These are phyloP conservation scores for Trichosphaerium sp. DNA, from an alignment of 78 protist genomes.

Conservation along the genomic window DNA sequence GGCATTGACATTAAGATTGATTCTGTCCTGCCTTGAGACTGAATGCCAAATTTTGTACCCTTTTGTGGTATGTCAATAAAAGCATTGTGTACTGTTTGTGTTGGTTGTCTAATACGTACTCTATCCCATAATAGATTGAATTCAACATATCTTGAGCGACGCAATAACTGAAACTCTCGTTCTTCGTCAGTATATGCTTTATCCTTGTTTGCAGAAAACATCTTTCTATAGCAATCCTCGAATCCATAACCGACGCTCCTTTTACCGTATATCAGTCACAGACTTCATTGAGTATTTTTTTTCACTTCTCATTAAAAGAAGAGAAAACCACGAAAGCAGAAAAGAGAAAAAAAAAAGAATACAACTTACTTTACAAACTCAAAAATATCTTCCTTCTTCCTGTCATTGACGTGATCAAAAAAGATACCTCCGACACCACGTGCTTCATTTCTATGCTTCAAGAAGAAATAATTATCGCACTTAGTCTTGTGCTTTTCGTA, in stretches of 20 bases:
- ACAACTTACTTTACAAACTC: conserved; percentile 10
- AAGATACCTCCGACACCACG: conserved; percentile 59
- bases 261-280: too few species aligned
- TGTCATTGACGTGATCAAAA: conserved; percentile 41
- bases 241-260: conserved; percentile 43
- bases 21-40: conserved; percentile 50
- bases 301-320: too few species aligned
- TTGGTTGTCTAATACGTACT: neutral
- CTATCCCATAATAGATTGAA: conserved; percentile 56
- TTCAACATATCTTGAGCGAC: conserved; percentile 56
- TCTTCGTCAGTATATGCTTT: neutral
- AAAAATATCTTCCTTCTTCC: conserved; percentile 6
- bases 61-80: neutral
- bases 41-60: conserved; percentile 54
- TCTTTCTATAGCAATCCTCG: conserved; percentile 12
- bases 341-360: too few species aligned
- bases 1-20: conserved; percentile 65
- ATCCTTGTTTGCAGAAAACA: neutral
- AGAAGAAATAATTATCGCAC: conserved; percentile 41
- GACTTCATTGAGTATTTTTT: too few species aligned
- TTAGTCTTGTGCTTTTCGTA: conserved; percentile 28
- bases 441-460: conserved; percentile 39
- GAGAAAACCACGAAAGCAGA: too few species aligned
- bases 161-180: conserved; percentile 44
- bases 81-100: neutral